Conservation (phyloP, 495 filamentous ascomycete species). For the Hypomontagnella submonticulosa region DNA sequence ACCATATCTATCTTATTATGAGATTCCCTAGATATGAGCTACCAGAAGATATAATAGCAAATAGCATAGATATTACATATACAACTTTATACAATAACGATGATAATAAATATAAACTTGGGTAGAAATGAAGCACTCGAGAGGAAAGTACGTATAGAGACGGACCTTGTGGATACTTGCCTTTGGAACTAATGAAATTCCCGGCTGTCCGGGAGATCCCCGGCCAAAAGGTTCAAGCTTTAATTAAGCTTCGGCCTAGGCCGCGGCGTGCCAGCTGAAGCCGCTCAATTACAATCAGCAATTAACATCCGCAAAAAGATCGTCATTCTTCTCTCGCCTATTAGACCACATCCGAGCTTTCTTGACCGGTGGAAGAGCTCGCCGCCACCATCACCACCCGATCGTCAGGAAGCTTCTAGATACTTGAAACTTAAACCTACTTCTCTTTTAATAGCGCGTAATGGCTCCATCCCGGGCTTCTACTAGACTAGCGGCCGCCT, state of each 20-base stretch:
- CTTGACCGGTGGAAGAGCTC: too few relatives aligned
- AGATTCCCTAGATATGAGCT: too few relatives aligned
- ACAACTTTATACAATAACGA: background rate
- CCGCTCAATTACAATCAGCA: background rate
- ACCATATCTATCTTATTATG: too few relatives aligned
- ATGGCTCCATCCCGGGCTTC: constrained; percentile 31
- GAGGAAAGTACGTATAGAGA: background rate
- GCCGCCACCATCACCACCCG: background rate
- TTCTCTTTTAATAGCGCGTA: background rate
- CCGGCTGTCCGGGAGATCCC: constrained; percentile 29
- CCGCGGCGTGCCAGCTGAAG: constrained; percentile 20
- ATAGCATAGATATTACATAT: too few relatives aligned
- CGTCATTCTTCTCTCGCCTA: constrained; percentile 7
- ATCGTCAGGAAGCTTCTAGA: background rate
- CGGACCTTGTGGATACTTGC: background rate
- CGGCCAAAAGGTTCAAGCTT: constrained; percentile 16
- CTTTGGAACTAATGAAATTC: background rate
- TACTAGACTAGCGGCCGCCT: constrained; percentile 8
- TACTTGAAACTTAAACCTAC: background rate
- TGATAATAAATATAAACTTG: background rate
- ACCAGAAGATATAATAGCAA: too few relatives aligned
- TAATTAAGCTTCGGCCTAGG: too few relatives aligned
- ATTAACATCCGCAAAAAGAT: constrained; percentile 6
- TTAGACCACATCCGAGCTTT: constrained; percentile 7
- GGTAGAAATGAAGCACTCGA: too few relatives aligned